A percentile compares a stretch with the other conserved stretches of the same genome.
phyloP scores from a whole-genome alignment of 78 protist species.

The Protostelium mycophagum region DNA sequence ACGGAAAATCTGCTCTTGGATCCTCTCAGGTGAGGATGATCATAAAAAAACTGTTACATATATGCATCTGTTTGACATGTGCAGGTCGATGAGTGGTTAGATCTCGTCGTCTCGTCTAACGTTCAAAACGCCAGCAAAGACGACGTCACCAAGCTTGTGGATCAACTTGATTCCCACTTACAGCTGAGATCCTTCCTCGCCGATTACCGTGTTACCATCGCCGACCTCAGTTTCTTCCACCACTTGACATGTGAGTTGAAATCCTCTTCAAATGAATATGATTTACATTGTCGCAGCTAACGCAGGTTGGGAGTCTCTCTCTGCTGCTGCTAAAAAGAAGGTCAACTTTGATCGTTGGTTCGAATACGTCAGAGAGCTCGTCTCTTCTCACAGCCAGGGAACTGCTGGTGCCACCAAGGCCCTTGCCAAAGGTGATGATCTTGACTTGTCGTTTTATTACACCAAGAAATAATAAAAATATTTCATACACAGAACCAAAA shows the following conservation, averaged over 20 bases:
- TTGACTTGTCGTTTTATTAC: not conserved
- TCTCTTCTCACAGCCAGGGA: not conserved
- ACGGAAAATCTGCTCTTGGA: slow-evolving; percentile 9
- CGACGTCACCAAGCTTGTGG: not conserved
- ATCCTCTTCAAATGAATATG: not conserved
- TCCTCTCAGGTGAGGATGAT: not conserved
- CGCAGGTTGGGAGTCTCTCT: not conserved
- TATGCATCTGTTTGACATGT: not conserved
- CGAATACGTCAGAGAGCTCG: not conserved
- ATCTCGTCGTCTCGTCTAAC: not conserved
- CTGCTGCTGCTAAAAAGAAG: not conserved
- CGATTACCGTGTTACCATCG: slow-evolving; percentile 2
- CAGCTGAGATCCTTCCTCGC: slow-evolving; percentile 6
- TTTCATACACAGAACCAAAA: not conserved
- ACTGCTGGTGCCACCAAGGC: not conserved
- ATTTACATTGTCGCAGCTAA: not conserved
- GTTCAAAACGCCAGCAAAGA: not conserved
- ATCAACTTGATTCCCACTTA: not conserved
- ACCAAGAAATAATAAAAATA: not conserved
- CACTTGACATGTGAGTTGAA: not conserved
- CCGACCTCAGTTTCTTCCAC: not conserved
- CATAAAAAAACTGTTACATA: not conserved
- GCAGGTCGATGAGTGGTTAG: slow-evolving; percentile 8
- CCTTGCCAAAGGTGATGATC: not conserved
- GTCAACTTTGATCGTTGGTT: not conserved